A percentile compares a stretch with the other conserved stretches of the same genome.
phyloP scores from a whole-genome alignment of 1,284 basidiomycete species.

The Ceratobasidium sp. region DNA sequence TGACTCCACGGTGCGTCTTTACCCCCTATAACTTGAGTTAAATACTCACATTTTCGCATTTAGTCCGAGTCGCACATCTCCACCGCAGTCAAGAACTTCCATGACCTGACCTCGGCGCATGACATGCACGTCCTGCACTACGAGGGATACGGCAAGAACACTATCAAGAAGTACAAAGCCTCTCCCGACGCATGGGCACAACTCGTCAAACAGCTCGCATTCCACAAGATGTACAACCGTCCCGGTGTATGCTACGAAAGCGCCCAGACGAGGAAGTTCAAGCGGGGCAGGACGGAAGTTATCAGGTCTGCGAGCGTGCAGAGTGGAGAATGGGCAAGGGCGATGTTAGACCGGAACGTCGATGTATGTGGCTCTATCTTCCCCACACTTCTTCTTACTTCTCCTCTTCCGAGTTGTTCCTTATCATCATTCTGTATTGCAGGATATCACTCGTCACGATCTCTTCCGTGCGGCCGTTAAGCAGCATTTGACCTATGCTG shows the following conservation, averaged over 20 bases:
- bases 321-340: conserved; percentile 87
- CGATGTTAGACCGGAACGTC: conserved; percentile 79
- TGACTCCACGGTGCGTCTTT: conserved; percentile 61
- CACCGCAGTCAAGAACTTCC: conserved; percentile 76
- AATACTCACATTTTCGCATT: conserved; percentile 52
- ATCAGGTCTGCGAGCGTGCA: conserved; percentile 89
- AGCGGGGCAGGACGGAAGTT: conserved; percentile 93
- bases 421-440: conserved; percentile 30
- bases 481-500: conserved; percentile 89
- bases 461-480: conserved; percentile 84
- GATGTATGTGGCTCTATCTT: conserved; percentile 62
- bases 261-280: conserved; percentile 94
- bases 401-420: conserved; percentile 51
- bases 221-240: conserved; percentile 84
- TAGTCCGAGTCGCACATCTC: conserved; percentile 68
- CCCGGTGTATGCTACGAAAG: conserved; percentile 94
- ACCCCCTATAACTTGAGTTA: neutral
- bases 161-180: conserved; percentile 85
- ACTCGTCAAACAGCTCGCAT: conserved; percentile 95
- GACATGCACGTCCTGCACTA: conserved; percentile 85
- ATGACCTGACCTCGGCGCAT: conserved; percentile 82
- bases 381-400: conserved; percentile 22
- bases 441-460: conserved; percentile 74
- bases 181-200: conserved; percentile 97
- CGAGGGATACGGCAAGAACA: conserved; percentile 87